Percentiles rank a stretch among this genome's conserved stretches.
These are phyloP conservation scores for Hypoxylon sp. DNA, from an alignment of 2,329 filamentous ascomycete genomes.

Conservation along the genomic window DNA sequence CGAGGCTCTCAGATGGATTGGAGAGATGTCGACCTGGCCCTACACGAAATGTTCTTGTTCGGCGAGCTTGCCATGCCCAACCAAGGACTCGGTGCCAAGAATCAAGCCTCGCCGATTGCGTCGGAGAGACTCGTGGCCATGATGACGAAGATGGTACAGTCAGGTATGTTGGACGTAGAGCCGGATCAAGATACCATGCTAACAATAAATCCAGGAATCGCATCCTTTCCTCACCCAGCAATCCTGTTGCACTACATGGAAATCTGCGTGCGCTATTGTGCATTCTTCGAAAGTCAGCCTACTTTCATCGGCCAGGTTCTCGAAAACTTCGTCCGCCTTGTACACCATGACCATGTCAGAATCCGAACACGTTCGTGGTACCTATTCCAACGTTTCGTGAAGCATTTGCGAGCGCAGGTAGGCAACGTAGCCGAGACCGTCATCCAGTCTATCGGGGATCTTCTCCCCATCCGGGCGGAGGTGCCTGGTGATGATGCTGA, in stretches of 20 bases:
- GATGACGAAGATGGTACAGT: conserved; percentile 96
- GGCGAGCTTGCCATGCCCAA: conserved; percentile 92
- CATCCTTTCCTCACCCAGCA: conserved; percentile 86
- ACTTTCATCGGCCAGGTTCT: conserved; percentile 85
- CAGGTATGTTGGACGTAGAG: conserved; percentile 66
- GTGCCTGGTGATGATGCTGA: conserved; percentile 79
- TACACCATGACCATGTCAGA: conserved; percentile 86
- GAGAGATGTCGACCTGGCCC: conserved; percentile 91
- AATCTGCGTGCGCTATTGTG: conserved; percentile 92
- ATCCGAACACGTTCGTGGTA: conserved; percentile 96
- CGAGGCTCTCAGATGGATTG: conserved; percentile 82
- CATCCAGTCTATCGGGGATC: conserved; percentile 86
- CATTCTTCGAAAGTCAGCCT: conserved; percentile 88
- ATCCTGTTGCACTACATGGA: conserved; percentile 98
- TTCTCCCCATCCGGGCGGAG: conserved; percentile 91
- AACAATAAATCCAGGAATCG: conserved; percentile 68
- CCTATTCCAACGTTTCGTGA: conserved; percentile 91
- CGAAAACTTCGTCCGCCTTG: conserved; percentile 88
- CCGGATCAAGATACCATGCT: conserved; percentile 29
- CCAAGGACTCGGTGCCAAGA: conserved; percentile 86
- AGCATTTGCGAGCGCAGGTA: conserved; percentile 83
- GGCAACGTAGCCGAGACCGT: conserved; percentile 91
- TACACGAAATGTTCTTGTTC: conserved; percentile 96
- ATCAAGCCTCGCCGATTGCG: conserved; percentile 79
- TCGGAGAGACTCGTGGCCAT: conserved; percentile 85